Base-by-base conservation (phyloP, 331 rosid genomes). In the Dryas integrifolia region DNA sequence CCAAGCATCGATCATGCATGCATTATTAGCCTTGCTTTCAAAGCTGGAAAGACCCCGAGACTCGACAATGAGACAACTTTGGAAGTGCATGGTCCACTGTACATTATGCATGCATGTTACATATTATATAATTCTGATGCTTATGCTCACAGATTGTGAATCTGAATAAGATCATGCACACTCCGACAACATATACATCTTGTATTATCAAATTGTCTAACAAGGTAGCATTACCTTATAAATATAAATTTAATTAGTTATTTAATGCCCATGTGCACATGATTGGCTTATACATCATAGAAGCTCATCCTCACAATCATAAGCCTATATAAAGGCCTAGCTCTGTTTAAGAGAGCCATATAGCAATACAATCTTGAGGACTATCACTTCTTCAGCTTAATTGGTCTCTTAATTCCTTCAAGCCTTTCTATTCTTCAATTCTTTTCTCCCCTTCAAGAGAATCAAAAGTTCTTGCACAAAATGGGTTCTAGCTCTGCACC, bases 401-500 rank as follows among this genome's bases (percentile, higher is more conserved):
- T 21, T 40, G 48, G 47, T 5, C 14, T 68, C 50, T 53, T 51
- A 16, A 5, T 35, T 12, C 40, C 26, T 44, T 69, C 47, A 0
- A 38, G 43, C n/a, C 46, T 41, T 21, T 40, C 11, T 16, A 40
- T 40, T 43, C 50, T 62, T 40, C n/a, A 41, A 8, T 40, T 62
- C 15, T 62, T 41, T 70, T 44, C 65, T 55, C 52, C n/a, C 11
- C 14, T 43, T 6, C 35, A n/a, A 51, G 9, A 10, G 8, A 21
- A 52, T 4, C 10, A 8, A 53, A 51, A 41, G 0, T 69, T 69
- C 63, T 53, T 11, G 3, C 13, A 7, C 5, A 41, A 30, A 55
- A 56, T 21, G 74, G 74, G 0, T 56, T 70, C 55, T 56, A 16
- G 35, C 74, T 43, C 74, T 12, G 16, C 24, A 56, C 52, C 16